phyloP scores from a whole-genome alignment of 371 early-diverging fungal species.

The Mortierella sp. region DNA sequence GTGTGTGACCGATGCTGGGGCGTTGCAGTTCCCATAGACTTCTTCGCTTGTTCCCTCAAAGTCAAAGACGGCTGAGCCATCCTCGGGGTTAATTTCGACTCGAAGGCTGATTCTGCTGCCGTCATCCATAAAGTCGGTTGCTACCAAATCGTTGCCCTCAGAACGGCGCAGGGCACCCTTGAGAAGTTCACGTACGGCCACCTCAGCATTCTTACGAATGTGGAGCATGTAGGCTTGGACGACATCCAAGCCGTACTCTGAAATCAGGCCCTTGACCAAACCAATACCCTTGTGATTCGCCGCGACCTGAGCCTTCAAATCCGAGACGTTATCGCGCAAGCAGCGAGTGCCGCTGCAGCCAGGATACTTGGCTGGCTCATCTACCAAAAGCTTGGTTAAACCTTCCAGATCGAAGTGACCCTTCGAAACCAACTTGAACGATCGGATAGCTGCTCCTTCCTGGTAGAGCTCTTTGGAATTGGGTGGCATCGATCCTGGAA shows the following conservation, averaged over 20 bases:
- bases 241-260: constrained; percentile 86
- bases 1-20: constrained; percentile 73
- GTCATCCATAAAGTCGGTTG: constrained; percentile 94
- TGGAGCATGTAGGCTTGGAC: constrained; percentile 95
- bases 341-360: constrained; percentile 92
- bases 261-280: constrained; percentile 84
- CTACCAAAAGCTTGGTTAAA: constrained; percentile 76
- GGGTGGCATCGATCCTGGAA: constrained; percentile 87
- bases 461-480: constrained; percentile 90
- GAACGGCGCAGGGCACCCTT: constrained; percentile 65
- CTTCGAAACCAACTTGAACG: constrained; percentile 87
- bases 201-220: constrained; percentile 89
- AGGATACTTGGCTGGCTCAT: constrained; percentile 87
- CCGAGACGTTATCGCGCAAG: constrained; percentile 90
- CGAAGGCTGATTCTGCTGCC: constrained; percentile 87
- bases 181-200: constrained; percentile 85
- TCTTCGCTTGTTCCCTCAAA: constrained; percentile 93
- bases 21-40: constrained; percentile 76
- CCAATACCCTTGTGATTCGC: constrained; percentile 95
- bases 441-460: constrained; percentile 94
- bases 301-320: constrained; percentile 95
- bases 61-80: constrained; percentile 90
- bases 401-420: constrained; percentile 87
- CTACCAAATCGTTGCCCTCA: constrained; percentile 65
- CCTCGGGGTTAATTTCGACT: constrained; percentile 78